Percentiles rank a stretch among this genome's conserved stretches.
Evolutionary conservation across 306 rosid species (phyloP).

Genomic region (Glycine latifolia): DNA sequence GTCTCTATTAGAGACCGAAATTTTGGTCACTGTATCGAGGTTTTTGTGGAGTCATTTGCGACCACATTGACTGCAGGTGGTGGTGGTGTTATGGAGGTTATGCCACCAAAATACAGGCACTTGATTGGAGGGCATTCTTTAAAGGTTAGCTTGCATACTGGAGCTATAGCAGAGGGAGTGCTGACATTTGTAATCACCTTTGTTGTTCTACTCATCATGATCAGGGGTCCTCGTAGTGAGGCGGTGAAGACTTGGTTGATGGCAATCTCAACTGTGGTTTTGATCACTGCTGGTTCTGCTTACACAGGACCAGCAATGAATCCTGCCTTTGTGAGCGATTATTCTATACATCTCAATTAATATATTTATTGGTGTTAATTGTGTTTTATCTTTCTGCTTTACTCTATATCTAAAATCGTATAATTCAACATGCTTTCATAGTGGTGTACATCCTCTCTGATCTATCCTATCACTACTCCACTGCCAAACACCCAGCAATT

Average conservation of each 20-base stretch:
- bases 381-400: neutral
- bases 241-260: conserved; percentile 64
- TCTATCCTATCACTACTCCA: neutral
- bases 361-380: neutral
- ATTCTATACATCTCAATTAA: neutral
- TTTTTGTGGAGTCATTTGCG: no score
- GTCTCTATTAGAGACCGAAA: neutral
- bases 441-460: neutral
- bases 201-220: conserved; percentile 65
- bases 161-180: conserved; percentile 83
- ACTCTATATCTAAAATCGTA: neutral
- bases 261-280: conserved; percentile 61
- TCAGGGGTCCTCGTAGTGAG: conserved; percentile 76
- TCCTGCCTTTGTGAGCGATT: conserved; percentile 82
- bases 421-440: neutral
- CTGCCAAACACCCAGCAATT: neutral
- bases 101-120: conserved; percentile 70
- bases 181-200: conserved; percentile 78
- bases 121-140: conserved; percentile 79
- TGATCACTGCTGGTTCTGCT: conserved; percentile 64
- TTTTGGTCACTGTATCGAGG: no score
- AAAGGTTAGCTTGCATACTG: conserved; percentile 50
- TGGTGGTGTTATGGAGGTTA: conserved; percentile 60
- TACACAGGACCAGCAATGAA: conserved; percentile 95
- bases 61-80: neutral